Percentiles rank a stretch among this genome's conserved stretches.
These are phyloP conservation scores for Bipolaris oryzae DNA, from an alignment of 2,329 filamentous ascomycete species.

Conservation along the genomic window DNA sequence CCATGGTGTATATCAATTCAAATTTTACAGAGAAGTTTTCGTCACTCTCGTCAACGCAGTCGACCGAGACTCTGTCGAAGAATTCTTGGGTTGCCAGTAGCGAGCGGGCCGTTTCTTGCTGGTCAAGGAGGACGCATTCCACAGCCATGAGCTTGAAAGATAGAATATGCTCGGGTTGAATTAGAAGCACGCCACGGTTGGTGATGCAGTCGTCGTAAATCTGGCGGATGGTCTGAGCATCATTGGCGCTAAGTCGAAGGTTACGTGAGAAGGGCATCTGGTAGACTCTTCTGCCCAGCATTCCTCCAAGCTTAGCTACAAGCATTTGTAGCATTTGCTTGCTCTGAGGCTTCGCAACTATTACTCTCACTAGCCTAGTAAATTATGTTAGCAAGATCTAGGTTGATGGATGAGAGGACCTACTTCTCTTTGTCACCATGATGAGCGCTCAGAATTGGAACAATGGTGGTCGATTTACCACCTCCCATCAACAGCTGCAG, in stretches of 20 bases:
- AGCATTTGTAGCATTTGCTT: conserved; percentile 67
- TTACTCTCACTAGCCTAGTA: conserved; percentile 59
- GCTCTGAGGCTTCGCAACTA: conserved; percentile 67
- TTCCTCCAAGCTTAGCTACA: conserved; percentile 59
- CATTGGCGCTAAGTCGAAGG: conserved; percentile 40
- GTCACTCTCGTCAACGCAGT: conserved; percentile 70
- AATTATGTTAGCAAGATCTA: not conserved
- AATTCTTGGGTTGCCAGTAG: conserved; percentile 54
- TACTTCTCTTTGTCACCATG: conserved; percentile 56
- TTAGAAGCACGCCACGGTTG: conserved; percentile 61
- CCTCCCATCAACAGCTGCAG: conserved; percentile 47
- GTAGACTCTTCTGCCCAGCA: conserved; percentile 61
- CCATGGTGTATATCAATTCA: conserved; percentile 69
- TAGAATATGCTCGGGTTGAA: conserved; percentile 68
- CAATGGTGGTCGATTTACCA: conserved; percentile 42
- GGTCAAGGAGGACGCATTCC: conserved; percentile 52
- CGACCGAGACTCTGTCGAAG: conserved; percentile 55
- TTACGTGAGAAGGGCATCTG: conserved; percentile 65
- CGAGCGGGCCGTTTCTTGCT: conserved; percentile 34
- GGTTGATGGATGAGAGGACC: conserved; percentile 1
- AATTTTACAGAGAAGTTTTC: conserved; percentile 67
- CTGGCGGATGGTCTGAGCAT: conserved; percentile 46
- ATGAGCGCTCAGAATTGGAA: conserved; percentile 40
- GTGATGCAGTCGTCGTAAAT: conserved; percentile 57
- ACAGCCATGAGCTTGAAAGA: conserved; percentile 68